A percentile compares a stretch with the other conserved stretches of the same genome.
Conservation (phyloP, 2,329 filamentous ascomycete species). For the Monosporascus sp. region DNA sequence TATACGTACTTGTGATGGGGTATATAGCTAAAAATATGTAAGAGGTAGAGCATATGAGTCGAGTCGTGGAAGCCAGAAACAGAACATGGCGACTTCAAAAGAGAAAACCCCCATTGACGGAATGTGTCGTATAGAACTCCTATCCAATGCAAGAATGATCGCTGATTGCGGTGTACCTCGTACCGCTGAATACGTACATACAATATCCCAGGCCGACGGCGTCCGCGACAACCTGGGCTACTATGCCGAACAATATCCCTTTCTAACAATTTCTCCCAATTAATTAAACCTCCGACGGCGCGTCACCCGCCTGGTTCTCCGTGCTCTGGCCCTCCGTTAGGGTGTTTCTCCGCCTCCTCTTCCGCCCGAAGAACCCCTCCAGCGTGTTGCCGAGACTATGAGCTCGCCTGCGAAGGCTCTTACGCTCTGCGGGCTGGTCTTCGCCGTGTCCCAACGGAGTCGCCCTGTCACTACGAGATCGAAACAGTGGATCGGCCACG, state of each 20-base stretch:
- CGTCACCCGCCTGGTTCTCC: constrained; percentile 7
- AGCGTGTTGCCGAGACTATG: constrained; percentile 35
- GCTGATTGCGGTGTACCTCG: constrained; percentile 2
- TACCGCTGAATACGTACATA: neutral
- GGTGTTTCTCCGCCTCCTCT: constrained; percentile 19
- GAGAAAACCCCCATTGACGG: constrained; percentile 1
- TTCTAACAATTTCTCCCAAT: neutral
- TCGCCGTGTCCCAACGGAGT: constrained; percentile 15
- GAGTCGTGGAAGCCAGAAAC: too few relatives aligned
- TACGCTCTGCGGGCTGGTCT: constrained; percentile 7
- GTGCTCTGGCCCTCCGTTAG: constrained; percentile 18
- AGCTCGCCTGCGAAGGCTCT: constrained; percentile 26
- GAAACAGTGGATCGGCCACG: constrained; percentile 16
- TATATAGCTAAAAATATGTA: too few relatives aligned
- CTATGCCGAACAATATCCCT: neutral
- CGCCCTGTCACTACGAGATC: constrained; percentile 9
- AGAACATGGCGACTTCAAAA: neutral
- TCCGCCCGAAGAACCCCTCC: constrained; percentile 29
- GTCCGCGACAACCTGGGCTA: neutral
- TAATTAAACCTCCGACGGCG: neutral
- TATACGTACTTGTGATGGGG: too few relatives aligned
- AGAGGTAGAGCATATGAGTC: too few relatives aligned
- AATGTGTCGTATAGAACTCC: constrained; percentile 12
- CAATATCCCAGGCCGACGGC: neutral
- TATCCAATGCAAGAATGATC: constrained; percentile 22